These are phyloP conservation scores for Solanum sitiens DNA, from an alignment of 257 asterid species.

Conservation along the genomic window DNA sequence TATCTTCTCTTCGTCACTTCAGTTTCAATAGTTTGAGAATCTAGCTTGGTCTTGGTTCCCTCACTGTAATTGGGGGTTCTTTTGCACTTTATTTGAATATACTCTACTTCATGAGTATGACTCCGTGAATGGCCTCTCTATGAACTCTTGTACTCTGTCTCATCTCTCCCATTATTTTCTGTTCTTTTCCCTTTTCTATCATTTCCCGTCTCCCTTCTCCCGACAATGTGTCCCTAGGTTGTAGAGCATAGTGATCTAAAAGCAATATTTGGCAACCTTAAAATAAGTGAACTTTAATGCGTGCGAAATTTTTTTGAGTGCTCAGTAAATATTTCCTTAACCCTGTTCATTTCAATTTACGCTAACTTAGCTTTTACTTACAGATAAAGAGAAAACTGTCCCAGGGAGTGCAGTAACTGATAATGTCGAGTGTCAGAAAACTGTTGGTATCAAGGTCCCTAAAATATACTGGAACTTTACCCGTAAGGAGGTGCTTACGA, in stretches of 20 bases:
- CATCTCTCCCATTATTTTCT: background rate
- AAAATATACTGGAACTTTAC: conserved; percentile 89
- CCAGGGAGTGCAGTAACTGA: conserved; percentile 13
- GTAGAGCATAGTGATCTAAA: background rate
- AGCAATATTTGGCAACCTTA: background rate
- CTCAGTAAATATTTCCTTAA: background rate
- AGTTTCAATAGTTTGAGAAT: background rate
- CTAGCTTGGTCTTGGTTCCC: background rate
- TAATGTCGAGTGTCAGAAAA: conserved; percentile 18
- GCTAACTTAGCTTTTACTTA: conserved; percentile 7
- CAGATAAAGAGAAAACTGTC: conserved; percentile 33
- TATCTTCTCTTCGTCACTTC: background rate
- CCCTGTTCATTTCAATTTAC: background rate
- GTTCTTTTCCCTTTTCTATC: background rate
- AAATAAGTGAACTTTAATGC: background rate
- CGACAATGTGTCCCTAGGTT: background rate
- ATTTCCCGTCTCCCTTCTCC: background rate
- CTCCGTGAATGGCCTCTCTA: background rate
- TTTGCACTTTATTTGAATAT: background rate
- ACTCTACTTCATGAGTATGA: background rate
- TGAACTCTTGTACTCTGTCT: background rate
- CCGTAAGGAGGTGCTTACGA: conserved; percentile 81
- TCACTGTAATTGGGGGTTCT: background rate
- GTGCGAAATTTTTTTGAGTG: background rate
- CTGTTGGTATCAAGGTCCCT: conserved; percentile 63